Conservation (phyloP, 2,329 filamentous ascomycete species). For the Alternaria longipes region DNA sequence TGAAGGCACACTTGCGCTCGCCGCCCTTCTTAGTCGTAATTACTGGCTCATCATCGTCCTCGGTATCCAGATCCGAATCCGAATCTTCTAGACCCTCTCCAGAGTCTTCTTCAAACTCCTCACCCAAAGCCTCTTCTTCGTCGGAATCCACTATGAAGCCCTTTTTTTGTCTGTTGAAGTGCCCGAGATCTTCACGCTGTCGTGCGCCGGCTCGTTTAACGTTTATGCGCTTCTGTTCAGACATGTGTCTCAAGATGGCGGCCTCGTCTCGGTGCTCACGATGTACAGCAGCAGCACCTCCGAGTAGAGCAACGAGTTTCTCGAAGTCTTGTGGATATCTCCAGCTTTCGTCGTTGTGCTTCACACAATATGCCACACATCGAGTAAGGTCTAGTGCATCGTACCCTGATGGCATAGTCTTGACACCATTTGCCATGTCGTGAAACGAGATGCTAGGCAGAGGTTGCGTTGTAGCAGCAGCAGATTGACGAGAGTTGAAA, state of each 20-base stretch:
- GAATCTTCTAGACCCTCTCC: background rate
- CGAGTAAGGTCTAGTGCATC: slow-evolving; percentile 39
- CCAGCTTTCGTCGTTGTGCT: slow-evolving; percentile 28
- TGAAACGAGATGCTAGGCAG: slow-evolving; percentile 23
- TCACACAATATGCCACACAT: slow-evolving; percentile 25
- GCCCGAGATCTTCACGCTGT: slow-evolving; percentile 10
- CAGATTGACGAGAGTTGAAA: background rate
- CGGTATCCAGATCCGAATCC: background rate
- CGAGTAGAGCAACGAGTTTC: slow-evolving; percentile 16
- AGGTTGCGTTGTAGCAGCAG: background rate
- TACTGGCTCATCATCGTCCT: background rate
- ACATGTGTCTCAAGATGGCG: slow-evolving; percentile 19
- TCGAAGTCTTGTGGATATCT: slow-evolving; percentile 30
- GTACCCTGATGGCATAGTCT: slow-evolving; percentile 19
- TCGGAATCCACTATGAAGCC: background rate
- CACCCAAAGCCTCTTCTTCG: background rate
- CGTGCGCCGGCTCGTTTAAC: background rate
- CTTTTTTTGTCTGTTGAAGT: slow-evolving; percentile 4
- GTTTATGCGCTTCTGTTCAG: background rate
- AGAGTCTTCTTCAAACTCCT: background rate
- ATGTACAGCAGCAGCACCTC: slow-evolving; percentile 19
- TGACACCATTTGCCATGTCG: slow-evolving; percentile 25
- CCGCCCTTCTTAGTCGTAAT: background rate
- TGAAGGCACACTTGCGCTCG: background rate
- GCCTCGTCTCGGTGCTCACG: slow-evolving; percentile 19